These are phyloP conservation scores for Fomes fomentarius DNA, from an alignment of 1,284 basidiomycete genomes.

Conservation along the genomic window DNA sequence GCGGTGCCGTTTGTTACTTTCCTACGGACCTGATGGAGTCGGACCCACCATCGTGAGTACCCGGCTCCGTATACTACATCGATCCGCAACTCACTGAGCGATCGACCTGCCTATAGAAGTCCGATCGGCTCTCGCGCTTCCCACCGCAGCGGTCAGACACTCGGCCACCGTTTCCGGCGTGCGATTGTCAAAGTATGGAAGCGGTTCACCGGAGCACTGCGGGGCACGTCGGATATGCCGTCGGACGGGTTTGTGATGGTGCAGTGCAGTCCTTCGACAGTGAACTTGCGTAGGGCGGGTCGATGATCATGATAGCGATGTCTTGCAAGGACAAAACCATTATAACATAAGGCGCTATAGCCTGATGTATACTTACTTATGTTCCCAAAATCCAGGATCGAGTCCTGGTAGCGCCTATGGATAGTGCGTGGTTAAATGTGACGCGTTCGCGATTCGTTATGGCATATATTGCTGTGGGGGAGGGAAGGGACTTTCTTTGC, in stretches of 20 bases:
- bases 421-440: background rate
- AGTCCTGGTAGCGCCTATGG: conserved; percentile 16
- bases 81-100: too few species aligned
- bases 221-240: background rate
- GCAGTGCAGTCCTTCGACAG: background rate
- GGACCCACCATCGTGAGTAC: too few species aligned
- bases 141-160: background rate
- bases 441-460: too few species aligned
- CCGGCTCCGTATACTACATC: too few species aligned
- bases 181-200: conserved; percentile 8
- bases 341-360: conserved; percentile 9
- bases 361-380: conserved; percentile 18
- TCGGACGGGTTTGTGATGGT: conserved; percentile 12
- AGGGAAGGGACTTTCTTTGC: too few species aligned
- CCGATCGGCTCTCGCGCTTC: background rate
- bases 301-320: background rate
- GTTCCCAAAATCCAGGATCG: conserved; percentile 21
- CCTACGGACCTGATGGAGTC: too few species aligned
- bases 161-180: background rate
- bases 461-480: too few species aligned
- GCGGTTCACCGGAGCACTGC: background rate
- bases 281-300: background rate
- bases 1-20: background rate
- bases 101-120: background rate
- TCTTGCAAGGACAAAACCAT: background rate